Conservation (phyloP, 768 basidiomycete species). For the Mycena indigotica region DNA sequence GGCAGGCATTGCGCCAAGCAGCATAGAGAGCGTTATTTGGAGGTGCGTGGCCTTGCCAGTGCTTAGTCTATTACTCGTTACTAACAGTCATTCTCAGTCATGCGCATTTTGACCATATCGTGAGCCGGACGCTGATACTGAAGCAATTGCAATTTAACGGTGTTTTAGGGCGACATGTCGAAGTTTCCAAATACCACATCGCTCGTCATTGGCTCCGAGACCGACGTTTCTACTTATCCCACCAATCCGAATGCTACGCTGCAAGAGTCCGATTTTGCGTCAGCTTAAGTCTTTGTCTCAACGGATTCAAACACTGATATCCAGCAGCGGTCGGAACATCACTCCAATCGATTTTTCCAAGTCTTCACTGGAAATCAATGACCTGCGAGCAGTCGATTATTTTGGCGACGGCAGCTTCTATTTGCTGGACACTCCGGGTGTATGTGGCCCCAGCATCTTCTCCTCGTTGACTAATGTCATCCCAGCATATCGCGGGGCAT, state of each 20-base stretch:
- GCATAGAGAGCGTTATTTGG: neutral
- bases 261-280: neutral
- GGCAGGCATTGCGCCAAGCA: neutral
- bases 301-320: neutral
- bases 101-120: conserved; percentile 2
- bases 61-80: neutral
- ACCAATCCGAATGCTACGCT: neutral
- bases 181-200: neutral
- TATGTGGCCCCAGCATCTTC: neutral
- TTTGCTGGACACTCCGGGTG: neutral
- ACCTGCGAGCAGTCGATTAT: neutral
- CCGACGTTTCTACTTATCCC: neutral
- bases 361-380: neutral
- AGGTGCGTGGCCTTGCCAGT: neutral
- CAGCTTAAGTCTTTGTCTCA: neutral
- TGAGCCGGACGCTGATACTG: neutral
- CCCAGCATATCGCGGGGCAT: neutral
- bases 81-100: neutral
- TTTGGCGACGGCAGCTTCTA: neutral
- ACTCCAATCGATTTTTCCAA: neutral
- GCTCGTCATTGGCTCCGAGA: neutral
- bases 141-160: neutral
- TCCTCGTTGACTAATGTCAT: neutral
- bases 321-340: neutral
- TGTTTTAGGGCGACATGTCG: neutral